Base-by-base conservation (phyloP, 441 rosid species). In the Lepidium campestre region DNA sequence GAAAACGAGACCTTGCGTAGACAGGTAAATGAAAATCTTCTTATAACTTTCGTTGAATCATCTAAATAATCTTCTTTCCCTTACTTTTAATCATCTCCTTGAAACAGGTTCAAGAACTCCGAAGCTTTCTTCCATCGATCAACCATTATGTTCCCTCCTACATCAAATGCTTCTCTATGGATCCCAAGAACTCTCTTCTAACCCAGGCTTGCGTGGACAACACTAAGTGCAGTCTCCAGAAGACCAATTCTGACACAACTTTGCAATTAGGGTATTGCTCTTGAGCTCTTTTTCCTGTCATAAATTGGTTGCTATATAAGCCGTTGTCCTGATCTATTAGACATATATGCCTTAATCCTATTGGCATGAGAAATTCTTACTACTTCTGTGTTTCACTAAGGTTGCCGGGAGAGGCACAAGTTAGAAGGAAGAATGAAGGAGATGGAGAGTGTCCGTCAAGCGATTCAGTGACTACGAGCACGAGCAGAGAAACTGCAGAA, bases 1-100 rank as follows among this genome's bases (percentile, higher is more conserved):
- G 98, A 93, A 85, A 93, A 93, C 58, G 92, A 83, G 84, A 82
- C 94, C 74, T 78, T 93, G 64, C 96, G 90, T 56, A 83, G 86
- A 86, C 97, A 90, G 91, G 98, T 76, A 72, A 72, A 64, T 25
- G 55, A 22, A 23, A 29, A 6, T 68, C 56, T 63, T 66, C 63
- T 63, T 61, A 10, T 47, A 29, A 15, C 3, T 45, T 60, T 37
- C 14, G 42, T 48, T 20, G 41, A 32, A 23, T 13, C 41, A 40
- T 57, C n/a, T 31, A 44, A n/a, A 15, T 36, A 44, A 27, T 23
- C n/a, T 34, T 19, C 27, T 35, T 29, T 27, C 42, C 46, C 37
- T 6, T 10, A 31, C 17, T 17, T 37, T n/a, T 12, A 57, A 12
- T 72, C 56, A 55, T 70, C 17, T 45, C 46, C 53, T 67, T 61